These are phyloP conservation scores for Apiotrichum sp. DNA, from an alignment of 1,284 basidiomycete genomes.

Conservation along the genomic window DNA sequence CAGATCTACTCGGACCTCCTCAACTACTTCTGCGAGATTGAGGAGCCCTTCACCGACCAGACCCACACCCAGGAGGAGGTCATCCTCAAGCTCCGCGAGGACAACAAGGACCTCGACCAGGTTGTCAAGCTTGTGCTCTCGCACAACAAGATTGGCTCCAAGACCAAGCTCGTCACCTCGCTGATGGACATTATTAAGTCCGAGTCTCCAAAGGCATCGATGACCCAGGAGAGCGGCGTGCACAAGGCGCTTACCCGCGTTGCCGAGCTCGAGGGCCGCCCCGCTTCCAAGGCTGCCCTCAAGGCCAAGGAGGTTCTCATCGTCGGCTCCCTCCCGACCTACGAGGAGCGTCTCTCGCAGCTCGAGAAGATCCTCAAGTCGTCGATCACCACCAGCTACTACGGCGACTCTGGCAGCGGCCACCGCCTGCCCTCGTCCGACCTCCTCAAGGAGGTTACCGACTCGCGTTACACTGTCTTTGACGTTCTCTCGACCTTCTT, in stretches of 20 bases:
- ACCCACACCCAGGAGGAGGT: conserved; percentile 81
- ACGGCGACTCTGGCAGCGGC: conserved; percentile 72
- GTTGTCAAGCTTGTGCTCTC: conserved; percentile 84
- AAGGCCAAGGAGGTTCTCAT: conserved; percentile 98
- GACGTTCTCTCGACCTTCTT: conserved; percentile 97
- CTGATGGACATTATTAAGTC: conserved; percentile 84
- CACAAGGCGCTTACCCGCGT: conserved; percentile 40
- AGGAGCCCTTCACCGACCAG: conserved; percentile 75
- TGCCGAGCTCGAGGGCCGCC: conserved; percentile 72
- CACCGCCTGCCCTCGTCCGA: conserved; percentile 73
- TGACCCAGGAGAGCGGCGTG: conserved; percentile 44
- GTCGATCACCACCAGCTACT: conserved; percentile 77
- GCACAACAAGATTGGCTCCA: conserved; percentile 90
- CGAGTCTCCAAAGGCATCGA: conserved; percentile 65
- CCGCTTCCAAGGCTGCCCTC: conserved; percentile 79
- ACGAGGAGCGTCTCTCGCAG: conserved; percentile 86
- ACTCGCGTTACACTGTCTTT: conserved; percentile 94
- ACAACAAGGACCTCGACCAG: conserved; percentile 87
- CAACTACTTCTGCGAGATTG: conserved; percentile 57
- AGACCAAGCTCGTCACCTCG: conserved; percentile 78
- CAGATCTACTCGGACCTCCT: conserved; percentile 45
- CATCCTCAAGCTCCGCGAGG: conserved; percentile 81
- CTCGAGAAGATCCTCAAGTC: conserved; percentile 91
- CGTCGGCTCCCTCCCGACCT: conserved; percentile 90
- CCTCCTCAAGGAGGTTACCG: conserved; percentile 84